These are phyloP conservation scores for Sporothrix sp. DNA, from an alignment of 2,329 filamentous ascomycete species.

Conservation along the genomic window DNA sequence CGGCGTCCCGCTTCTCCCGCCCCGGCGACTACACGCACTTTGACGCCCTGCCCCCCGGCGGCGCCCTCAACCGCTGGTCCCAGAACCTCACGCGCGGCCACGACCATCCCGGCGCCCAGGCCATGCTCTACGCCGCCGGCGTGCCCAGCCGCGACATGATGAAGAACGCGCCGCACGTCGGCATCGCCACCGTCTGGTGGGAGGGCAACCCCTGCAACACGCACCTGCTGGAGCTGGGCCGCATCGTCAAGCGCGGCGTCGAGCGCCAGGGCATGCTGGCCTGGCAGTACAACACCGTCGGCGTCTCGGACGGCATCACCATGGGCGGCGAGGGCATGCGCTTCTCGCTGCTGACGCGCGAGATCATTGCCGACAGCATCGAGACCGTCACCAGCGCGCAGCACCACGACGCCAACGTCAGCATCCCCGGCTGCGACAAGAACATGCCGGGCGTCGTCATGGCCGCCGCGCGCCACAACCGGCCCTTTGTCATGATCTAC, in stretches of 20 bases:
- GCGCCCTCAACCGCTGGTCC: conserved; percentile 72
- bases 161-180: conserved; percentile 85
- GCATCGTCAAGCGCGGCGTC: conserved; percentile 75
- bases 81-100: conserved; percentile 71
- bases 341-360: conserved; percentile 80
- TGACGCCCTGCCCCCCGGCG: conserved; percentile 40
- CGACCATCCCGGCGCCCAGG: conserved; percentile 88
- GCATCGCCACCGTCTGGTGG: conserved; percentile 91
- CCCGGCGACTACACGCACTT: conserved; percentile 47
- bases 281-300: conserved; percentile 91
- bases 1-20: conserved; percentile 25
- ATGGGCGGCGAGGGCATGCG: conserved; percentile 96
- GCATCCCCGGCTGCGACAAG: conserved; percentile 91
- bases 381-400: conserved; percentile 90
- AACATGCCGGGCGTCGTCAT: conserved; percentile 94
- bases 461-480: conserved; percentile 83
- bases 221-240: too few species aligned
- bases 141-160: conserved; percentile 75
- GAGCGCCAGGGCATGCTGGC: conserved; percentile 78
- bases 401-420: conserved; percentile 85
- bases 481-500: conserved; percentile 91
- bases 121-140: conserved; percentile 91
- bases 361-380: conserved; percentile 89
- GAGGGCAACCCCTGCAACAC: conserved; percentile 91
- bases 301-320: conserved; percentile 82